A percentile compares a stretch with the other conserved stretches of the same genome.
Evolutionary conservation across 2,329 filamentous ascomycete genomes (phyloP).

Genomic region (Hypomyces rosellus): DNA sequence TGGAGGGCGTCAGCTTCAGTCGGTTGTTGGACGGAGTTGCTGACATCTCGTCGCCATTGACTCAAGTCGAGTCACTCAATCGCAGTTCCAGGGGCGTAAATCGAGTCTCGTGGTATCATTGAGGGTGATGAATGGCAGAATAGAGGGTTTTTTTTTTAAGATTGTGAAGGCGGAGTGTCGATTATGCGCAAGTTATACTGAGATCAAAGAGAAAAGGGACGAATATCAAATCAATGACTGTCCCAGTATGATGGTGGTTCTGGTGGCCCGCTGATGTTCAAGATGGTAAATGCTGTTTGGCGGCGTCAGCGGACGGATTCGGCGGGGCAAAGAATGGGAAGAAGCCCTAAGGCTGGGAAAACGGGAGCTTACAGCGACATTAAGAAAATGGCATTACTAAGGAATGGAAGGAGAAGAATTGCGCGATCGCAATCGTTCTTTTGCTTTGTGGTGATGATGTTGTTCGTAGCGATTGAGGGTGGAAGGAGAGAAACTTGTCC

Average conservation of each 20-base stretch:
- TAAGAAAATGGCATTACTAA: not conserved
- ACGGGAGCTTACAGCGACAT: slow-evolving; percentile 8
- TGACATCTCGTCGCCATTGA: slow-evolving; percentile 54
- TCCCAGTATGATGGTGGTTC: not conserved
- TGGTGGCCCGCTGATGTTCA: not conserved
- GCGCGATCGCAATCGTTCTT: not conserved
- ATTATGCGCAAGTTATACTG: not conserved
- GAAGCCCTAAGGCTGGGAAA: not conserved
- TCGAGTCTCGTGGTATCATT: not conserved
- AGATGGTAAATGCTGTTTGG: slow-evolving; percentile 9
- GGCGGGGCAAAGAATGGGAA: slow-evolving; percentile 6
- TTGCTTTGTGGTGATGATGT: not conserved
- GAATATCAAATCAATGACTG: not conserved
- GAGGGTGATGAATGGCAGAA: not conserved
- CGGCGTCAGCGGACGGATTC: slow-evolving; percentile 4
- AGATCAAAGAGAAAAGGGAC: not conserved
- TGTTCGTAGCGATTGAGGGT: not conserved
- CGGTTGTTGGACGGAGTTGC: slow-evolving; percentile 52
- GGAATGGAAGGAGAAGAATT: not conserved
- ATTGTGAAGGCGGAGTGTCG: not conserved
- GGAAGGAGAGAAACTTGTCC: too few relatives aligned
- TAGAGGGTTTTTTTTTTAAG: not conserved
- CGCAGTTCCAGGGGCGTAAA: not conserved
- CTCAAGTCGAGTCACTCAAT: slow-evolving; percentile 11
- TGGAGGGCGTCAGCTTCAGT: slow-evolving; percentile 68